Base-by-base conservation (phyloP, 805 yeast species). In the Citeromyces matritensis region DNA sequence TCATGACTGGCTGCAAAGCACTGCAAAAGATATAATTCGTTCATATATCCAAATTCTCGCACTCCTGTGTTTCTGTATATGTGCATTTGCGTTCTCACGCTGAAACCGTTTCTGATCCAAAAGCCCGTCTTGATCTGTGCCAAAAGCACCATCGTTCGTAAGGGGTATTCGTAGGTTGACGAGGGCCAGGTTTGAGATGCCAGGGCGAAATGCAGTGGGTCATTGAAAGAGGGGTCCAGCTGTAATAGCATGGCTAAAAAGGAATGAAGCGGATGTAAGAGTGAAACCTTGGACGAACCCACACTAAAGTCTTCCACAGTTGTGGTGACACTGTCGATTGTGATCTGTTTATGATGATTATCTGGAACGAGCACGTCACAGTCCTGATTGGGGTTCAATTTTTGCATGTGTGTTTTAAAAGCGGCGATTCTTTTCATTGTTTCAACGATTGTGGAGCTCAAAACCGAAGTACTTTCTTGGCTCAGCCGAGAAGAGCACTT, bases 21-120 rank as follows among this genome's bases (percentile, higher is more conserved):
- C 40, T 91, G 97, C 1, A 71, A 60, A 44, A 82, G 57, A 45
- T 68, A 80, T 13, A 88, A 48, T 43, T 91, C 97, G 41, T 94
- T 65, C 42, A 73, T 60, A 45, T 65, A 86, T 0, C 95, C 94
- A 37, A 72, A 70, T 39, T 86, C 96, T 33, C 96, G 60, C 31
- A 86, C 62, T 4, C 84, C 80, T 9, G 85, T 67, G 36, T 71
- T 76, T 26, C 79, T 67, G 48, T 88, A 88, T 35, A 85, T 73
- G 41, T 74, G 78, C 39, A 80, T 63, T 46, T 88, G 97, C 15
- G 75, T 73, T 26, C 79, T 63, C 4, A 84, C 73, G 26, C 86
- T 77, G 36, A 71, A 66, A 0, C 98, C 98, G 51, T 88, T 88
- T 44, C 97, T 67, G 0, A 88, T 95, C 97, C 97, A 88, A 35